Evolutionary conservation across 2,329 filamentous ascomycete species (phyloP).

Genomic region (Curvularia lunata): DNA sequence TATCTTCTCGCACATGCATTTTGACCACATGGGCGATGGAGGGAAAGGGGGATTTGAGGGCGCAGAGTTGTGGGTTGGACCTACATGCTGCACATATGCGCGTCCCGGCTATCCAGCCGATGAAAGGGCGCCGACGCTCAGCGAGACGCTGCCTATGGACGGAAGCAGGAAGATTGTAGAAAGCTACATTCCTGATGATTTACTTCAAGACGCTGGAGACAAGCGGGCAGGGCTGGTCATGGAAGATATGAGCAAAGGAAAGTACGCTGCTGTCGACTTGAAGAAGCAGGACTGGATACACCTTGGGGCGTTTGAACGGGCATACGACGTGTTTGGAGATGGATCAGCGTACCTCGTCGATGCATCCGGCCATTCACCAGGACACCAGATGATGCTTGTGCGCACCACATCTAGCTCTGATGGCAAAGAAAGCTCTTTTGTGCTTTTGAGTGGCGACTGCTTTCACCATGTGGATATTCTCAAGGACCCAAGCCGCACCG

Average conservation of each 20-base stretch:
- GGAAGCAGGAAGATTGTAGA: conserved; percentile 54
- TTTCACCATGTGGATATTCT: conserved; percentile 41
- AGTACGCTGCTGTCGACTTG: conserved; percentile 39
- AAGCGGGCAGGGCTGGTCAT: conserved; percentile 34
- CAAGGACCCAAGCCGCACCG: conserved; percentile 35
- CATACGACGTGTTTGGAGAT: conserved; percentile 58
- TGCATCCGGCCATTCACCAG: conserved; percentile 59
- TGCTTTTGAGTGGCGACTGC: conserved; percentile 42
- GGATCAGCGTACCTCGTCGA: conserved; percentile 58
- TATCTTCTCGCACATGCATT: conserved; percentile 51
- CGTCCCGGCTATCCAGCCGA: conserved; percentile 39
- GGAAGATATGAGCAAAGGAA: conserved; percentile 29
- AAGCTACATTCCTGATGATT: conserved; percentile 38
- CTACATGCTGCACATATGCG: conserved; percentile 41
- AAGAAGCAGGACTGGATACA: conserved; percentile 47
- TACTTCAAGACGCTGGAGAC: conserved; percentile 29
- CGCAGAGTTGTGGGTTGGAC: conserved; percentile 51
- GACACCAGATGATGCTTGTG: conserved; percentile 56
- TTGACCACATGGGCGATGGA: conserved; percentile 52
- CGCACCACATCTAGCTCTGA: conserved; percentile 23
- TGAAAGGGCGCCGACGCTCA: conserved; percentile 40
- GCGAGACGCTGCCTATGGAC: conserved; percentile 51
- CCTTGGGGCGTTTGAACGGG: conserved; percentile 51
- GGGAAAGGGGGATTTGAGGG: conserved; percentile 43
- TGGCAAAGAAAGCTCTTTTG: conserved; percentile 29